Percentiles rank a stretch among this genome's conserved stretches.
Evolutionary conservation across 768 basidiomycete species (phyloP).

Genomic region (Panus rudis): DNA sequence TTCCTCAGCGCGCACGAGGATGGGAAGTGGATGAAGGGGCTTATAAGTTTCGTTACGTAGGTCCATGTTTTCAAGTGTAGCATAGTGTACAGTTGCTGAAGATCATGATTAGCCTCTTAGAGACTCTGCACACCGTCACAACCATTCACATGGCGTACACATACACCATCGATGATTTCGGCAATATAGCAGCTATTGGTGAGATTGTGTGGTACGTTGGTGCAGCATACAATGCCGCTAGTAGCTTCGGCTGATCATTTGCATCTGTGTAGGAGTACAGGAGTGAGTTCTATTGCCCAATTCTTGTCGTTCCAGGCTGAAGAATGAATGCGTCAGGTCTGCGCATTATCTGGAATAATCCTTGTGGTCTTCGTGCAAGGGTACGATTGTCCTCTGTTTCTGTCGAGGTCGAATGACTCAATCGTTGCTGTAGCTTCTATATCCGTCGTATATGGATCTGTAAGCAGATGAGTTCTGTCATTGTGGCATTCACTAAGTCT

Average conservation of each 20-base stretch:
- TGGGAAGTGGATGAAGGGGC: too few species aligned
- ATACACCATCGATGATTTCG: constrained; percentile 5
- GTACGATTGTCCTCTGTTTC: not conserved
- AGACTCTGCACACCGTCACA: constrained; percentile 2
- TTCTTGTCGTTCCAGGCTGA: too few species aligned
- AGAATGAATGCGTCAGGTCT: not conserved
- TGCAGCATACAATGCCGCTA: too few species aligned
- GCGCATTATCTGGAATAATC: not conserved
- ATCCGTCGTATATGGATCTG: constrained; percentile 5
- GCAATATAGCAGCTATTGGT: not conserved
- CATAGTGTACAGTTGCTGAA: too few species aligned
- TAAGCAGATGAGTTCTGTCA: not conserved
- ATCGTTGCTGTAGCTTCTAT: constrained; percentile 2
- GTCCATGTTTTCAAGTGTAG: too few species aligned
- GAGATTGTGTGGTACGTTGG: constrained; percentile 5
- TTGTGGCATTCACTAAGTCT: not conserved
- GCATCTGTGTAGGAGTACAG: constrained; percentile 2
- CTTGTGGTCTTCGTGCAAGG: constrained; percentile 3
- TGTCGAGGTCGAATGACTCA: not conserved
- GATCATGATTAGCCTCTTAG: constrained; percentile 4
- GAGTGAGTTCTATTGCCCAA: not conserved
- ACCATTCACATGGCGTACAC: constrained; percentile 2
- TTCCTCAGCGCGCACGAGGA: too few species aligned
- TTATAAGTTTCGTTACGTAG: too few species aligned
- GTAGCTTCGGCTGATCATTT: not conserved